Evolutionary conservation across 1,139 yeast genomes (phyloP).

Genomic region (Meyerozyma athensensis): DNA sequence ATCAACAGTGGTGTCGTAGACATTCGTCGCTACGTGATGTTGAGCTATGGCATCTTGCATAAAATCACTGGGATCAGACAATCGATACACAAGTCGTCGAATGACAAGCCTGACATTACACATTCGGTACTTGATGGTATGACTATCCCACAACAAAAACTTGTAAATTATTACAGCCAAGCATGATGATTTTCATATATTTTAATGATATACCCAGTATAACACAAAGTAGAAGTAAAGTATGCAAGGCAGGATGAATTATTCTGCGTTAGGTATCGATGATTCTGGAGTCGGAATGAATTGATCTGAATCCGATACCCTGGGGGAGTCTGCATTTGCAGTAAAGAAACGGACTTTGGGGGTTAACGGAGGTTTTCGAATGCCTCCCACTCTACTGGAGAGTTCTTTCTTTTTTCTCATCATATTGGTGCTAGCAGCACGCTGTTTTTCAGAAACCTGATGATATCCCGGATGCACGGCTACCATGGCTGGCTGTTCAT

Average conservation of each 20-base stretch:
- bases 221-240: slow-evolving; percentile 6
- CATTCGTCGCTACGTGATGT: slow-evolving; percentile 35
- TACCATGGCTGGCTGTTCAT: neutral
- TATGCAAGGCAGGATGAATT: slow-evolving; percentile 7
- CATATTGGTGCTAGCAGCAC: slow-evolving; percentile 22
- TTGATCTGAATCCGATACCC: slow-evolving; percentile 12
- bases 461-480: slow-evolving; percentile 2
- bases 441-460: slow-evolving; percentile 17
- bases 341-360: slow-evolving; percentile 8
- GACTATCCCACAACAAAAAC: slow-evolving; percentile 30
- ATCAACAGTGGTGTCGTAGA: slow-evolving; percentile 32
- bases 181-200: slow-evolving; percentile 7
- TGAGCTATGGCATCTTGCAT: slow-evolving; percentile 36
- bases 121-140: slow-evolving; percentile 20
- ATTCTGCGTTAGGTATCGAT: slow-evolving; percentile 12
- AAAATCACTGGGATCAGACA: slow-evolving; percentile 10
- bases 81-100: slow-evolving; percentile 7
- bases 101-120: slow-evolving; percentile 15
- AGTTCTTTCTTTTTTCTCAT: slow-evolving; percentile 23
- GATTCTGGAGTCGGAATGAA: slow-evolving; percentile 21
- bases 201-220: slow-evolving; percentile 3
- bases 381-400: slow-evolving; percentile 9
- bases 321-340: slow-evolving; percentile 14
- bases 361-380: slow-evolving; percentile 9
- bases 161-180: slow-evolving; percentile 35